Conservation (phyloP, 2,329 filamentous ascomycete genomes). For the Tolypocladium sp. region DNA sequence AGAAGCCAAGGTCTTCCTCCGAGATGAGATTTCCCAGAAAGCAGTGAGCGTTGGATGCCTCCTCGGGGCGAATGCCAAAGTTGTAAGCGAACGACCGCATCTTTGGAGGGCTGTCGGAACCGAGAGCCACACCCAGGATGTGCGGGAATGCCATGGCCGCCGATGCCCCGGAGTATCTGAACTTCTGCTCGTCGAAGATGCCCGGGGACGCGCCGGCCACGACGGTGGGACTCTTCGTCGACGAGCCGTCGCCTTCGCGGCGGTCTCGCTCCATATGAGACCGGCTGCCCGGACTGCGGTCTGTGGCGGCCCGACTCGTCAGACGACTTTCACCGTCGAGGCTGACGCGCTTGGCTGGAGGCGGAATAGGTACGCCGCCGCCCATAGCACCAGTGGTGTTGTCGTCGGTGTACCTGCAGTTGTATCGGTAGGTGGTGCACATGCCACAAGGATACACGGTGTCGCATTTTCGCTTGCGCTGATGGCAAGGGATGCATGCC, state of each 20-base stretch:
- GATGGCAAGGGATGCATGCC: constrained; percentile 13
- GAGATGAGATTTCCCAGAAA: constrained; percentile 9
- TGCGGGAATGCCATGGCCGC: constrained; percentile 13
- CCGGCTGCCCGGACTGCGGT: not conserved
- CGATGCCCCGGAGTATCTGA: constrained; percentile 9
- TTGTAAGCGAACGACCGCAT: constrained; percentile 11
- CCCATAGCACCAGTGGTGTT: not conserved
- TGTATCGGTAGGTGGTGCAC: constrained; percentile 12
- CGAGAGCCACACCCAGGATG: constrained; percentile 7
- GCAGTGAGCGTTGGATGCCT: constrained; percentile 4
- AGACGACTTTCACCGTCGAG: constrained; percentile 1
- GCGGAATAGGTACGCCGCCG: not conserved
- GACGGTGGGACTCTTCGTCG: constrained; percentile 1
- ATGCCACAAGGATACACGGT: constrained; percentile 10
- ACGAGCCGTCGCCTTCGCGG: constrained; percentile 4
- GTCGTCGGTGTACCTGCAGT: constrained; percentile 9
- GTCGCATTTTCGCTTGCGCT: constrained; percentile 15
- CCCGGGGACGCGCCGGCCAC: constrained; percentile 1
- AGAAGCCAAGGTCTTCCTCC: constrained; percentile 8
- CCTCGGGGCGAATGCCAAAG: constrained; percentile 13
- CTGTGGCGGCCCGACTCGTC: not conserved
- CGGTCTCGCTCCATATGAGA: not conserved
- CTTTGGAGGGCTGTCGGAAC: constrained; percentile 9
- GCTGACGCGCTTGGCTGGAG: constrained; percentile 4
- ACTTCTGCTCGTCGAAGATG: constrained; percentile 11